Percentiles rank a stretch among this genome's conserved stretches.
phyloP scores from a whole-genome alignment of 306 rosid genomes.

The Neltuma alba region DNA sequence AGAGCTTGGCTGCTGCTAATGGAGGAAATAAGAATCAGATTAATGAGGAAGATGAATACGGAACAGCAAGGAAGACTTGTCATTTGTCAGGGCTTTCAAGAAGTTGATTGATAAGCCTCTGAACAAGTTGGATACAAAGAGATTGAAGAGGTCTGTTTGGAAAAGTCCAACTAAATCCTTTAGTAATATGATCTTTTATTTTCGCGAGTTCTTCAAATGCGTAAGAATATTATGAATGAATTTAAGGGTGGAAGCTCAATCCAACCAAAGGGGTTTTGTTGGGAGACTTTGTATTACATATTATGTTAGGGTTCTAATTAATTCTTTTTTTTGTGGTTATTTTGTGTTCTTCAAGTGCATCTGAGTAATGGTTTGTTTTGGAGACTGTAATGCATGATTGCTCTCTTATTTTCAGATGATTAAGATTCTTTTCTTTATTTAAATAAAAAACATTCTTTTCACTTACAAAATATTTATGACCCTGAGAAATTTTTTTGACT shows the following conservation, averaged over 20 bases:
- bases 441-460: too few relatives aligned
- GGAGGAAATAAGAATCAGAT: background rate
- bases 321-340: background rate
- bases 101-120: background rate
- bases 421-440: background rate
- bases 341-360: background rate
- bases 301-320: background rate
- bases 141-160: background rate
- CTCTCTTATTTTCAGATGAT: background rate
- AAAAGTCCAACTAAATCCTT: background rate
- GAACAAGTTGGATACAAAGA: background rate
- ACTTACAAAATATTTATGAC: background rate
- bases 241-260: too few relatives aligned
- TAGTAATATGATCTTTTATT: background rate
- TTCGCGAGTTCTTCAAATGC: background rate
- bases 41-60: background rate
- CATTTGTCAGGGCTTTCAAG: background rate
- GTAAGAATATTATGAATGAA: background rate
- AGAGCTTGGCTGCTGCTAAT: slow-evolving; percentile 27
- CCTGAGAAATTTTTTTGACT: background rate
- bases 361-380: background rate
- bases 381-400: too few relatives aligned
- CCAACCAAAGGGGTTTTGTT: too few relatives aligned
- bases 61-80: background rate
- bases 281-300: too few relatives aligned